Base-by-base conservation (phyloP, 2,329 filamentous ascomycete species). In the Aspergillus melleus region DNA sequence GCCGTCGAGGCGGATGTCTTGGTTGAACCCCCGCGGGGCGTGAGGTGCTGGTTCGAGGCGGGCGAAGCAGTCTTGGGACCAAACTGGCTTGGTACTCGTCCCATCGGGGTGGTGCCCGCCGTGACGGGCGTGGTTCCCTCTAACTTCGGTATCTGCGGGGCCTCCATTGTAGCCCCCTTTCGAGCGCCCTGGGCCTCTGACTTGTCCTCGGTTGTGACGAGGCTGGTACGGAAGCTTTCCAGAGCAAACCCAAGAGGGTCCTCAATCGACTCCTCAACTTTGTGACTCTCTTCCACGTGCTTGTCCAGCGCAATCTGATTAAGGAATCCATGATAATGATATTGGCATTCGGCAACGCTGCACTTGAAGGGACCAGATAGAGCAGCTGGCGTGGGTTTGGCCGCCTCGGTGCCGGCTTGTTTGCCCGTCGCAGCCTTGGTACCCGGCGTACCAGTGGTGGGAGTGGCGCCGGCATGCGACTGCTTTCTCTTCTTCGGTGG, bases 191-290 rank as follows among this genome's bases (percentile, higher is more conserved):
- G 60, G 22, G 60, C 59, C 47, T 70, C 64, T 6, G 60, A 26
- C 26, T 72, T 66, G 47, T 77, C 78, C 52, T 77, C 76, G 53
- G 83, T 79, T 55, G 80, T 71, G 52, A 85, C 80, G n/a, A 86
- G 72, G 14, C 74, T 79, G 14, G 77, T 78, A 14, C 79, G 79
- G 62, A 85, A 77, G 47, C 79, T 82, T 6, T 84, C 81, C 6
- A 87, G 65, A 26, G 83, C 80, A 68, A 81, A 88, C n/a, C 81
- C 76, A 30, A 87, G 72, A 32, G 84, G 81, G 68, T 88, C 79
- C 5, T 80, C 82, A 42, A 87, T 77, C 1, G 74, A 72, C 49
- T 77, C 73, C 61, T 80, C 77, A 24, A 73, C 79, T 63, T 80
- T 79, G 70, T 88, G 86, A 19, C 73, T 76, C 22, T 84, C 80